Evolutionary conservation across 306 rosid genomes (phyloP), one percentile per base, ranked within the genome.

Genomic region (Cucumis melo): DNA sequence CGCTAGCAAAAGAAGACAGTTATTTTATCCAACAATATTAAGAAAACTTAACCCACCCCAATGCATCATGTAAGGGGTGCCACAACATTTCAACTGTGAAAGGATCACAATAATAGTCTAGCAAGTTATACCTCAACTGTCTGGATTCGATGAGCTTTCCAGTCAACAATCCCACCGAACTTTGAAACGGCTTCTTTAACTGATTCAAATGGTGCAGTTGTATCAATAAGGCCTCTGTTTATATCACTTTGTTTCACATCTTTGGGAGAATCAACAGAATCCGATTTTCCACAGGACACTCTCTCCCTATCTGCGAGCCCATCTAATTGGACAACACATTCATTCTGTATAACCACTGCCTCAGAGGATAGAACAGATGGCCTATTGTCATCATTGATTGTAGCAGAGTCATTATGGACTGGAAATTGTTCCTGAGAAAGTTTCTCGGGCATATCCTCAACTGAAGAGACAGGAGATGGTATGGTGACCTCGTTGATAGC

Each of bases 161-260:
- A 95, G 82, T 95, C 98, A 76, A 92, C 96, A 88, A 92, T 95
- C 74, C 98, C 98, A 81, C 99, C 99, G 84, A 88, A 92, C 82
- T 90, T 95, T 61, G 99, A 90, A 80, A 95, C 99, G 70, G 97
- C 99, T 85, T 88, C 97, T 85, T 95, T 92, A 79, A 95, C 99
- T 70, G 99, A 95, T 80, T 95, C 98, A 83, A 95, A 88, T 36
- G 99, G 99, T 66, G 97, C 82, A n/a, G 92, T 78, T 27, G 99
- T 90, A 86, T 95, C 98, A 74, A 95, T 91, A 70, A 82, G 78
- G 75, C 88, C 87, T 84, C 87, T 90, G 86, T 78, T 87, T 51
- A 56, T 78, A 75, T 84, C 83, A 78, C 56, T 72, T 78, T 78
- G 84, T 80, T 84, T 83, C 65, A 62, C 81, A 74, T 64, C 70